These are phyloP conservation scores for Rhododendron vialii DNA, from an alignment of 148 eudicot genomes.

Conservation along the genomic window DNA sequence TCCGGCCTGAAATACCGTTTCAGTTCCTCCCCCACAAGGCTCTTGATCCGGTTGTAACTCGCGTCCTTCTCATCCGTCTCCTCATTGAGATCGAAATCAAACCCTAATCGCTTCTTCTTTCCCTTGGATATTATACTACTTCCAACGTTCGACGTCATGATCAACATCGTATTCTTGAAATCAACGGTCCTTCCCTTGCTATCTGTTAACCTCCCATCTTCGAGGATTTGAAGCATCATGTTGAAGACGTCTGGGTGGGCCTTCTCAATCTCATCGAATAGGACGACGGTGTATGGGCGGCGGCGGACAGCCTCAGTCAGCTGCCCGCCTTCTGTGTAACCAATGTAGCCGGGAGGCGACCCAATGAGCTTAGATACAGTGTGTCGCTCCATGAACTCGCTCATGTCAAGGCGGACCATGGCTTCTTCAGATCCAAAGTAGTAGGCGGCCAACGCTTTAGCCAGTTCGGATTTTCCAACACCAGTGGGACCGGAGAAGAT, in stretches of 20 bases:
- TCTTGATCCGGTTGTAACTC: constrained; percentile 37
- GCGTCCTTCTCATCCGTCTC: constrained; percentile 27
- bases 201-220: constrained; percentile 55
- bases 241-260: constrained; percentile 47
- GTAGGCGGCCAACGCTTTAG: constrained; percentile 42
- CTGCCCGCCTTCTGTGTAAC: constrained; percentile 54
- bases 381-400: constrained; percentile 53
- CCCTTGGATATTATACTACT: constrained; percentile 37
- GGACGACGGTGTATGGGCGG: constrained; percentile 39
- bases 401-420: constrained; percentile 57
- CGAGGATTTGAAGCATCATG: constrained; percentile 51
- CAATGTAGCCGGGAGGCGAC: constrained; percentile 56
- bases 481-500: constrained; percentile 53
- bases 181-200: constrained; percentile 49
- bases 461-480: constrained; percentile 59
- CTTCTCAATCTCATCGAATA: constrained; percentile 58
- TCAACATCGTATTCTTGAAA: constrained; percentile 44
- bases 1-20: constrained; percentile 38
- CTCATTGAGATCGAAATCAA: constrained; percentile 28
- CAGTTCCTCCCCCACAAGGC: constrained; percentile 35
- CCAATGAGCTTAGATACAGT: constrained; percentile 48
- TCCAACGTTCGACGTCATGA: constrained; percentile 57
- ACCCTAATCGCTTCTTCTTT: constrained; percentile 28
- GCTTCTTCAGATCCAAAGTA: constrained; percentile 51
- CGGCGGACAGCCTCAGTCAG: constrained; percentile 43